Base-by-base conservation (phyloP, 78 protist species). In the Dictyostelium intermedium region DNA sequence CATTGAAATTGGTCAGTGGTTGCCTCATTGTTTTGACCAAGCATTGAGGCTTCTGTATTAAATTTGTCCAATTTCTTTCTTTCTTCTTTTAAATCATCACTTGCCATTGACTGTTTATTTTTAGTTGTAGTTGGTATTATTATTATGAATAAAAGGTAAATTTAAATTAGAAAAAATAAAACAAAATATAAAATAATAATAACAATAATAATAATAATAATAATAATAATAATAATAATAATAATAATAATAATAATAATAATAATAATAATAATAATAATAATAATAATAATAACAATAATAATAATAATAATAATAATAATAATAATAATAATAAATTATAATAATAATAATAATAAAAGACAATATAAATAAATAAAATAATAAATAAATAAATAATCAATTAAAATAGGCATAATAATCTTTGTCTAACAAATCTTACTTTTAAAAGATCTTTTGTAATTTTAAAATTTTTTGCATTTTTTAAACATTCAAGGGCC, bases 1-100 rank as follows among this genome's bases (percentile, higher is more conserved):
- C 99, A 98, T 66, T 80, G n/a, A 93, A 97, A 97, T 87, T 85
- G 92, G 76, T 89, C 85, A 1, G 97, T 96, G 27, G 91, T 91
- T 6, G 95, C 87, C 34, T 50, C 83, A 41, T 91, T 73, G n/a
- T 70, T 60, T 41, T n/a, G 50, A 7, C n/a, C 39, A 11, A 18
- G 6, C 27, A 82, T 87, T 2, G 93, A 63, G 2, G 93, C 93
- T 18, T 79, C 79, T 27, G 32, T 60, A 41, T 76, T 9, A 27
- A 20, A 78, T 61, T 87, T 87, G 2, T 20, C 30, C 76, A 87
- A 77, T 66, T 79, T 87, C 8, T 60, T 30, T 63, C 93, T 77
- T 87, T 77, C 85, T 45, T 77, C 85, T 87, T 87, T 69, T 27
- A 87, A 43, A 39, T 87, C 85, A 41, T 87, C 82, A 66, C 70